A percentile compares a stretch with the other conserved stretches of the same genome.
Conservation (phyloP, 108 stramenopile genomes). For the Nitzschia sp. region DNA sequence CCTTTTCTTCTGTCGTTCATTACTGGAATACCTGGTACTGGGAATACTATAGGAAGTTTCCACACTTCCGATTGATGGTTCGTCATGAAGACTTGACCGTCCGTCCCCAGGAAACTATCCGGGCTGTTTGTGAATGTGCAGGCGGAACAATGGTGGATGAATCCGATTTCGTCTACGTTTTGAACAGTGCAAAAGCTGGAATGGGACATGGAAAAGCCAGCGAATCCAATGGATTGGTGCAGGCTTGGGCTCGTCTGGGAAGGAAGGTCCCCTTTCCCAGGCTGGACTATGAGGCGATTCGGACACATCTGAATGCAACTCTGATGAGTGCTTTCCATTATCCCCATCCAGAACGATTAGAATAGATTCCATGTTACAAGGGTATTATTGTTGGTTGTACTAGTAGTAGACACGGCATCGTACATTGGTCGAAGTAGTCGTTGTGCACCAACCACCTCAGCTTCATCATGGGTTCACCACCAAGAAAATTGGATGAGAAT, state of each 20-base stretch:
- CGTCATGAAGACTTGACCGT: constrained; percentile 54
- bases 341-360: neutral
- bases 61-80: constrained; percentile 45
- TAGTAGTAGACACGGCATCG: no score
- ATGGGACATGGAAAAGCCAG: constrained; percentile 12
- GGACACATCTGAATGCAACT: constrained; percentile 1
- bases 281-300: constrained; percentile 10
- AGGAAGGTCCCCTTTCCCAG: neutral
- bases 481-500: no score
- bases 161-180: neutral
- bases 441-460: no score
- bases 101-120: constrained; percentile 43
- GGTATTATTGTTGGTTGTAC: no score
- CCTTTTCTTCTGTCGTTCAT: constrained; percentile 45
- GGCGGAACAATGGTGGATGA: constrained; percentile 30
- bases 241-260: constrained; percentile 14
- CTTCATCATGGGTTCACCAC: no score
- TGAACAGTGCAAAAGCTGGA: constrained; percentile 1
- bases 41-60: constrained; percentile 32
- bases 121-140: constrained; percentile 46
- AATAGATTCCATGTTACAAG: no score
- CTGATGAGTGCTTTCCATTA: constrained; percentile 4
- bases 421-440: no score
- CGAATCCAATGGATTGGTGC: constrained; percentile 4
- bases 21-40: constrained; percentile 66